Conservation (phyloP, 2,329 filamentous ascomycete genomes). For the Hypoxylon sp. region DNA sequence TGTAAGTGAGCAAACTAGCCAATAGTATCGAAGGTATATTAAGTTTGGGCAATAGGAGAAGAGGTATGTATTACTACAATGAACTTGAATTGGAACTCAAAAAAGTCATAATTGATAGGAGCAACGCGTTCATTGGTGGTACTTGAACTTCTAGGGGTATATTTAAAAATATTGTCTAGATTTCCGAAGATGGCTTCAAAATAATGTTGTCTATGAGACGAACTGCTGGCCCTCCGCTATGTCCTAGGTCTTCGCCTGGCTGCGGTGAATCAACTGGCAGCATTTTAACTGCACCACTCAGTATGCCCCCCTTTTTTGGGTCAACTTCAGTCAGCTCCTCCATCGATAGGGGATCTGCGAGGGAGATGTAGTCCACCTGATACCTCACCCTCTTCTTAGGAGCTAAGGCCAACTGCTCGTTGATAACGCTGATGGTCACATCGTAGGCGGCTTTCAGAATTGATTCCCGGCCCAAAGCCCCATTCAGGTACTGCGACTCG, state of each 20-base stretch:
- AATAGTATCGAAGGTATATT: slow-evolving; percentile 4
- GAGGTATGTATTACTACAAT: neutral
- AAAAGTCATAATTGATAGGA: neutral
- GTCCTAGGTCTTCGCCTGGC: slow-evolving; percentile 81
- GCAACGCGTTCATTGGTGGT: neutral
- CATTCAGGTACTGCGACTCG: slow-evolving; percentile 73
- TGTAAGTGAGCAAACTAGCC: neutral
- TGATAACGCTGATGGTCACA: slow-evolving; percentile 68
- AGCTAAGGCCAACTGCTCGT: slow-evolving; percentile 73
- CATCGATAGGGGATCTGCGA: slow-evolving; percentile 88
- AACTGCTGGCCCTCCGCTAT: slow-evolving; percentile 80
- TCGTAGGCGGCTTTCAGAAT: slow-evolving; percentile 80
- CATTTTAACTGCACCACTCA: slow-evolving; percentile 95
- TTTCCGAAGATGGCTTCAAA: slow-evolving; percentile 62
- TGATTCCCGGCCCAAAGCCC: slow-evolving; percentile 69
- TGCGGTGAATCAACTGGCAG: slow-evolving; percentile 79
- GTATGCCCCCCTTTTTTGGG: slow-evolving; percentile 78
- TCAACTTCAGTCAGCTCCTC: slow-evolving; percentile 83
- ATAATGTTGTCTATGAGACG: slow-evolving; percentile 96
- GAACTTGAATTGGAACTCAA: neutral
- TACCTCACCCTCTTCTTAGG: slow-evolving; percentile 77
- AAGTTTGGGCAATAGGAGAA: neutral
- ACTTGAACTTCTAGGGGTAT: slow-evolving; percentile 29
- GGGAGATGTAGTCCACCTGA: slow-evolving; percentile 92
- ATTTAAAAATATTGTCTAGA: slow-evolving; percentile 36